Evolutionary conservation across 2,329 filamentous ascomycete species (phyloP).

Genomic region (Alternaria atra): DNA sequence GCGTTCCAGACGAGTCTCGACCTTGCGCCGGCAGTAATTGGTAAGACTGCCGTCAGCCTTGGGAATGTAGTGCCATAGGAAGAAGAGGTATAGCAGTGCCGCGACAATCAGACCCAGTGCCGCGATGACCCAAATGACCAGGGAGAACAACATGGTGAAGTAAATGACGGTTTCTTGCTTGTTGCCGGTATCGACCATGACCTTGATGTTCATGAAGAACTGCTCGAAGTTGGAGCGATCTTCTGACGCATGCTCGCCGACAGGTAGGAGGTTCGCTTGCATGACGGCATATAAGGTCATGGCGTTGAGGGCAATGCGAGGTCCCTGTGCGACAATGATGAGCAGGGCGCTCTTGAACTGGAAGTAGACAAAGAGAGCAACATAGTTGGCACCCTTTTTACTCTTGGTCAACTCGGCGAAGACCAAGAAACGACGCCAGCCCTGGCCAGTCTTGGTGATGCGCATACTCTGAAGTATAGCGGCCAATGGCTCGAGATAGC

Average conservation of each 20-base stretch:
- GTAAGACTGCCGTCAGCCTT: conserved; percentile 79
- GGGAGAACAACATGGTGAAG: conserved; percentile 89
- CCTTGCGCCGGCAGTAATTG: conserved; percentile 89
- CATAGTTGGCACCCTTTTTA: conserved; percentile 88
- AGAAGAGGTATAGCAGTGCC: conserved; percentile 81
- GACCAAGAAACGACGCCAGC: conserved; percentile 90
- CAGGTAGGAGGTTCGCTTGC: conserved; percentile 74
- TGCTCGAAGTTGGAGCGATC: conserved; percentile 72
- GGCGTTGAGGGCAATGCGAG: conserved; percentile 89
- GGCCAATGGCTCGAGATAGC: conserved; percentile 88
- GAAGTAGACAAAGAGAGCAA: conserved; percentile 92
- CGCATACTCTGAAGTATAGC: conserved; percentile 84
- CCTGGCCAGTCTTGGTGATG: conserved; percentile 72
- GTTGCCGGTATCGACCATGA: conserved; percentile 73
- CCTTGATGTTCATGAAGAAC: conserved; percentile 84
- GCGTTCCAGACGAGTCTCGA: conserved; percentile 82
- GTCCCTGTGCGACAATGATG: conserved; percentile 88
- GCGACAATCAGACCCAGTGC: conserved; percentile 77
- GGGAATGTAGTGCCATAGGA: conserved; percentile 92
- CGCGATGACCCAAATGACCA: conserved; percentile 87
- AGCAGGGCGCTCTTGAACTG: conserved; percentile 82
- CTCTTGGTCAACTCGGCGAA: conserved; percentile 91
- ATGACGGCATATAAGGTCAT: conserved; percentile 89
- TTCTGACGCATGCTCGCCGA: conserved; percentile 62
- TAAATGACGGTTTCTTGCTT: conserved; percentile 83